Evolutionary conservation across 306 rosid genomes (phyloP).

Genomic region (Glycyrrhiza uralensis): DNA sequence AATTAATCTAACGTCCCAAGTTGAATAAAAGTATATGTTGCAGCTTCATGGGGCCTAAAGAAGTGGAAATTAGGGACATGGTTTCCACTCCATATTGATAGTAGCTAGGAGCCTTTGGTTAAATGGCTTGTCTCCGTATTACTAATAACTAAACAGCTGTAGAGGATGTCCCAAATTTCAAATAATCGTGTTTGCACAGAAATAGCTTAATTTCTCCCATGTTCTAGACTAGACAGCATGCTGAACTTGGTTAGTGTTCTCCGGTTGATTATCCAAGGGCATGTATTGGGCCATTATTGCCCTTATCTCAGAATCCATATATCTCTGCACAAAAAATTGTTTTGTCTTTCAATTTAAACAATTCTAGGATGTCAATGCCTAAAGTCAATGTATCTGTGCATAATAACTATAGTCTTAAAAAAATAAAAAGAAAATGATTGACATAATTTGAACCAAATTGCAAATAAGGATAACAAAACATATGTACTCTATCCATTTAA

Average conservation of each 20-base stretch:
- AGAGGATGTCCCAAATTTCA: not conserved
- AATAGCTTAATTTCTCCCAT: not conserved
- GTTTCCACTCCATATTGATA: not conserved
- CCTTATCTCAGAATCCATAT: conserved; percentile 90
- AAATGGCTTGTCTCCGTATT: not conserved
- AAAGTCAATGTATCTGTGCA: not conserved
- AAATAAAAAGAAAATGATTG: not conserved
- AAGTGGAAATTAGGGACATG: not conserved
- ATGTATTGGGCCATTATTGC: conserved; percentile 98
- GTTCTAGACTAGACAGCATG: conserved; percentile 42
- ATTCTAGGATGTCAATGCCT: not conserved
- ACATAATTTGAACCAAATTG: not conserved
- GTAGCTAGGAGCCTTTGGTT: not conserved
- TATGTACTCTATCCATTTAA: not conserved
- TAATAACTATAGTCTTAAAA: not conserved
- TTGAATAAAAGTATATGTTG: not conserved
- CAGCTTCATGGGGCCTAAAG: not conserved
- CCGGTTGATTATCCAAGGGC: conserved; percentile 93
- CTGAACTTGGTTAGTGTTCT: conserved; percentile 37
- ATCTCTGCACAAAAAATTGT: conserved; percentile 56
- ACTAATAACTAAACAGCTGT: not conserved
- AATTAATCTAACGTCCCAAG: conserved; percentile 4
- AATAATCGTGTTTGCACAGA: not conserved
- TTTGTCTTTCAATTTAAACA: not conserved
- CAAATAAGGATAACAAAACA: not conserved